These are phyloP conservation scores for Diaporthe amygdali DNA, from an alignment of 2,329 filamentous ascomycete genomes.

Conservation along the genomic window DNA sequence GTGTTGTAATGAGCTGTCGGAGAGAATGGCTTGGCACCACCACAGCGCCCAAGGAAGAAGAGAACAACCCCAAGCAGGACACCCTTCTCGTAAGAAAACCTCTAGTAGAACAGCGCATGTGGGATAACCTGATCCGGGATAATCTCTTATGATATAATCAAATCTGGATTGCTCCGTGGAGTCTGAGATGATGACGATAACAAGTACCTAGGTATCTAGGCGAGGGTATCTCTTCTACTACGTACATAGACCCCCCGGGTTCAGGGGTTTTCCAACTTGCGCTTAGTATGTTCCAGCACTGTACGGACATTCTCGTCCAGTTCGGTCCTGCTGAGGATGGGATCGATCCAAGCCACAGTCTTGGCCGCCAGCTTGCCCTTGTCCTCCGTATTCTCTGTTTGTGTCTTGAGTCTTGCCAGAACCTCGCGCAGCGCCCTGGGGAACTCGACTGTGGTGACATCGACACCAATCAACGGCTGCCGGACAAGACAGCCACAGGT, in stretches of 20 bases:
- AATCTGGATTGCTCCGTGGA: no score
- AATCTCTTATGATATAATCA: background rate
- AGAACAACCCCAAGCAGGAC: background rate
- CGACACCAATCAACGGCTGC: constrained; percentile 71
- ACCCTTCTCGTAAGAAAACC: background rate
- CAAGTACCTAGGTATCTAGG: background rate
- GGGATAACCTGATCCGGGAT: background rate
- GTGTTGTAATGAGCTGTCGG: background rate
- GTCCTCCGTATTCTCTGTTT: constrained; percentile 51
- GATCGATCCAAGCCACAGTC: constrained; percentile 59
- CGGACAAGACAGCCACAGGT: constrained; percentile 75
- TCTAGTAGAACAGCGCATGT: no score
- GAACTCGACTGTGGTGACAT: constrained; percentile 70
- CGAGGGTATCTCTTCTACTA: background rate
- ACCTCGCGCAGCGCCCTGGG: constrained; percentile 71
- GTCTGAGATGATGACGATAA: background rate
- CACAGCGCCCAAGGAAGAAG: background rate
- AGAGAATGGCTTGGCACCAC: background rate
- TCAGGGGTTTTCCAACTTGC: constrained; percentile 36
- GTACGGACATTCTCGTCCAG: constrained; percentile 61
- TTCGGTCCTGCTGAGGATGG: constrained; percentile 51
- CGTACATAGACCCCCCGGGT: background rate
- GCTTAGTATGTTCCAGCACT: constrained; percentile 60
- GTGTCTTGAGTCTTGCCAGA: constrained; percentile 65
- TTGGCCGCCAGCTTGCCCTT: constrained; percentile 52